These are phyloP conservation scores for Calonectria leucothoes DNA, from an alignment of 2,329 filamentous ascomycete species.

Conservation along the genomic window DNA sequence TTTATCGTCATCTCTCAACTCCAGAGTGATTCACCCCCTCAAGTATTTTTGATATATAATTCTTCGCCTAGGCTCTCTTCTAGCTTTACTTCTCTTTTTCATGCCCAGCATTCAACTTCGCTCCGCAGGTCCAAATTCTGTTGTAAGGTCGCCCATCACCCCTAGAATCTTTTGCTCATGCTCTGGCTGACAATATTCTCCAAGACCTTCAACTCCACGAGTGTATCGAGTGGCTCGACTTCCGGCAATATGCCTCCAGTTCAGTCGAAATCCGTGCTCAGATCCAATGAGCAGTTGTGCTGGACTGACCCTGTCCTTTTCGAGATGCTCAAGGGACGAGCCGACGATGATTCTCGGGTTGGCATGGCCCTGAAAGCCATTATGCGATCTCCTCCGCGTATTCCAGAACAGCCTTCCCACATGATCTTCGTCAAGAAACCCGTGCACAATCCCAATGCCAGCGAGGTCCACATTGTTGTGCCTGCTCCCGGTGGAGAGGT, in stretches of 20 bases:
- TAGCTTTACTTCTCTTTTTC: not conserved
- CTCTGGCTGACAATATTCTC: not conserved
- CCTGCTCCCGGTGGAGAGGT: slow-evolving; percentile 12
- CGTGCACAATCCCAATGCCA: not conserved
- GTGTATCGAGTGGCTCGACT: no score
- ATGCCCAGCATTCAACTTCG: no score
- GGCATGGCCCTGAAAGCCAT: not conserved
- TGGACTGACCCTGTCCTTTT: slow-evolving; percentile 2
- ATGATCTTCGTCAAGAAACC: not conserved
- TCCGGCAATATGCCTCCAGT: not conserved
- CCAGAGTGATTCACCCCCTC: not conserved
- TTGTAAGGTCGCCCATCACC: not conserved
- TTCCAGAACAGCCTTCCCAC: not conserved
- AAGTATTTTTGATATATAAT: not conserved
- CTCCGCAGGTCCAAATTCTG: no score
- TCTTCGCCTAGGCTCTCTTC: not conserved
- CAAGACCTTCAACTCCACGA: not conserved
- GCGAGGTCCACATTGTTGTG: not conserved
- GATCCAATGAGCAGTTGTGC: not conserved
- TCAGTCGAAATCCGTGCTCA: not conserved
- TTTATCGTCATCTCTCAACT: not conserved
- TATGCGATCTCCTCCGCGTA: not conserved
- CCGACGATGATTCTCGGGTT: not conserved
- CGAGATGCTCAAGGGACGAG: not conserved
- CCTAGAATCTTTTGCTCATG: not conserved